Evolutionary conservation across 164 flowering plant species (phyloP).

Genomic region (Warburgia ugandensis): DNA sequence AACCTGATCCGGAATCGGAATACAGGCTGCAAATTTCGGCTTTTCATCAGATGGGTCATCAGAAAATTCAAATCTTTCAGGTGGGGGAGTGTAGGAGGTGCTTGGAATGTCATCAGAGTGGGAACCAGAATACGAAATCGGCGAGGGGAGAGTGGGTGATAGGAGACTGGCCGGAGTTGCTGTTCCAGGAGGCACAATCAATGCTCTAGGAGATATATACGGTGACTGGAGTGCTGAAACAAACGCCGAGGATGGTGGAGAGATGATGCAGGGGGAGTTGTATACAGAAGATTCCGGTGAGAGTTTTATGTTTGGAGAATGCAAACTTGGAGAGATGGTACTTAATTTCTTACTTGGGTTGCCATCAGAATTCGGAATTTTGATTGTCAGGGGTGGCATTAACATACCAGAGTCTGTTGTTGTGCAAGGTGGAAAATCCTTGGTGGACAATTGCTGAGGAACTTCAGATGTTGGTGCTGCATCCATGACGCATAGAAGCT

Average conservation of each 20-base stretch:
- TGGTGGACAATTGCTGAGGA: background rate
- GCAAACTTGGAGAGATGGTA: constrained; percentile 20
- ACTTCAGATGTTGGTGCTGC: constrained; percentile 11
- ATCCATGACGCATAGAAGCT: constrained; percentile 18
- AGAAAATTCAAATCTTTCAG: constrained; percentile 55
- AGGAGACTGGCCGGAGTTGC: constrained; percentile 7
- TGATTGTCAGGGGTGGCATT: constrained; percentile 40
- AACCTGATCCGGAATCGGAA: constrained; percentile 36
- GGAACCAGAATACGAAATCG: constrained; percentile 42
- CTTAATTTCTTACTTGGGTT: constrained; percentile 17
- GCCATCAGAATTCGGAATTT: constrained; percentile 24
- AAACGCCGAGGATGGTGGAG: constrained; percentile 87
- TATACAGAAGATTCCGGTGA: constrained; percentile 54
- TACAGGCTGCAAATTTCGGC: constrained; percentile 39
- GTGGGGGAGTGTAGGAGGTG: constrained; percentile 90
- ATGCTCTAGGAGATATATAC: constrained; percentile 80
- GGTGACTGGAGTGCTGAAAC: constrained; percentile 91
- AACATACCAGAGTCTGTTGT: constrained; percentile 2
- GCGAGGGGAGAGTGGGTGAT: constrained; percentile 27
- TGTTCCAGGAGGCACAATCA: constrained; percentile 12
- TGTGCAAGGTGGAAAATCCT: background rate
- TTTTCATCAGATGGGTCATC: constrained; percentile 43
- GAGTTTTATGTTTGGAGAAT: constrained; percentile 22
- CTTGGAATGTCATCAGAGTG: constrained; percentile 79
- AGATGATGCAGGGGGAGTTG: constrained; percentile 64